A percentile compares a stretch with the other conserved stretches of the same genome.
These are phyloP conservation scores for Trapa bicornis DNA, from an alignment of 345 rosid species.

Conservation along the genomic window DNA sequence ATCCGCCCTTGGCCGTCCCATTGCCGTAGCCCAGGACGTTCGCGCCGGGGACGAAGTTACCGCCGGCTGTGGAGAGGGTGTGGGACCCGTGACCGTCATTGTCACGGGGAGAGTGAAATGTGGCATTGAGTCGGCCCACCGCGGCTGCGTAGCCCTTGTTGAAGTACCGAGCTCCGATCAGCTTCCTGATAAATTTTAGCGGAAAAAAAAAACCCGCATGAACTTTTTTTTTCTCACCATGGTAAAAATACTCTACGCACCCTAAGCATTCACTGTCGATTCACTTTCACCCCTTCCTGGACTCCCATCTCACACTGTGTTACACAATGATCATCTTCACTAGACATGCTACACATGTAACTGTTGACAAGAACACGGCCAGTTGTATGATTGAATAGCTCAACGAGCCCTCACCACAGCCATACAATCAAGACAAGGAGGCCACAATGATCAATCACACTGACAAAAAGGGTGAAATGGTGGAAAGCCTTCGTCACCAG, in stretches of 20 bases:
- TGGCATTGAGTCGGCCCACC: slow-evolving; percentile 34
- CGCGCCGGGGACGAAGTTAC: slow-evolving; percentile 42
- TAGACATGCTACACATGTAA: too few relatives aligned
- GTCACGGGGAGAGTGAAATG: slow-evolving; percentile 57
- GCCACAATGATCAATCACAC: not conserved
- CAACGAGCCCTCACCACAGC: not conserved
- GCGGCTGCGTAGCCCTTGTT: slow-evolving; percentile 34
- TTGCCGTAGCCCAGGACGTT: slow-evolving; percentile 40
- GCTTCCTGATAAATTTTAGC: slow-evolving; percentile 34
- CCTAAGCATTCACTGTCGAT: not conserved
- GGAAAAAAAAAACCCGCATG: not conserved
- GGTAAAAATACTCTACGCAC: not conserved
- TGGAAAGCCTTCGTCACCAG: not conserved
- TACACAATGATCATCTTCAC: too few relatives aligned
- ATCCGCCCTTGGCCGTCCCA: slow-evolving; percentile 78
- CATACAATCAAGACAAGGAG: not conserved
- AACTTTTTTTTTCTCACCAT: not conserved
- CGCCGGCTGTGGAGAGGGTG: slow-evolving; percentile 80
- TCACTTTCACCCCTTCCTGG: not conserved
- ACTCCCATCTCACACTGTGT: too few relatives aligned
- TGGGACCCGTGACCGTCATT: slow-evolving; percentile 75
- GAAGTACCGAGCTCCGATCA: slow-evolving; percentile 55
- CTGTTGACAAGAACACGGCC: too few relatives aligned
- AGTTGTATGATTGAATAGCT: not conserved
- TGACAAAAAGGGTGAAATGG: not conserved